Base-by-base conservation (phyloP, 768 basidiomycete species). In the Tricholoma furcatifolium region DNA sequence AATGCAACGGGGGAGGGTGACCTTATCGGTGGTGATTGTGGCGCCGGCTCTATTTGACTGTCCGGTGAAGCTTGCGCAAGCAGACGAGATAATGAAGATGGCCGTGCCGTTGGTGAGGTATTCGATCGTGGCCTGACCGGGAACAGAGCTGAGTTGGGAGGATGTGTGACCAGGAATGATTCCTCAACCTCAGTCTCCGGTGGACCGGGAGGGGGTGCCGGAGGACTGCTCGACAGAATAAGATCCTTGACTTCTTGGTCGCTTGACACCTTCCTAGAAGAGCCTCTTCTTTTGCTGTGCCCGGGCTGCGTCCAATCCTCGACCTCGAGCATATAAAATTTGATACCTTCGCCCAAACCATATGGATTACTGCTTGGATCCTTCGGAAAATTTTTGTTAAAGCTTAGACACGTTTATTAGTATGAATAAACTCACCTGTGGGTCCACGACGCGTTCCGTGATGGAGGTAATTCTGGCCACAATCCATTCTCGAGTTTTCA, bases 401-500 rank as follows among this genome's bases (percentile, higher is more conserved):
- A 51, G 36, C 23, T 51, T 6, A 51, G 36, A 42, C 30, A 54
- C 40, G 23, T 17, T 51, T 45, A 52, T 23, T 21, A 41, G n/a
- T 30, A 43, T 31, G 49, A 45, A 27, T n/a, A n/a, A 50, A 55
- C 62, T 11, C 62, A 92, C 93, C 74, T 82, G 84, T 55, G 80
- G 78, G 65, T 91, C 85, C 6, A 91, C 93, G 30, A 96, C 82
- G 15, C 87, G 82, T 66, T 96, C 93, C 1, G 88, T 79, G 49
- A 96, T 89, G 14, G 85, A 88, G 0, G 90, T 93, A 64, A 96
- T 95, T 57, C 93, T 79, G 6, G 93, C 93, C 18, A 96, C 93
- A 61, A 95, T 91, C 93, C 92, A 98, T 71, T 98, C 96, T 31
- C 94, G 78, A 12, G 84, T 85, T 73, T 90, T 91, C 54, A 97